Evolutionary conservation across 345 rosid species (phyloP).

Genomic region (Alliaria petiolata): DNA sequence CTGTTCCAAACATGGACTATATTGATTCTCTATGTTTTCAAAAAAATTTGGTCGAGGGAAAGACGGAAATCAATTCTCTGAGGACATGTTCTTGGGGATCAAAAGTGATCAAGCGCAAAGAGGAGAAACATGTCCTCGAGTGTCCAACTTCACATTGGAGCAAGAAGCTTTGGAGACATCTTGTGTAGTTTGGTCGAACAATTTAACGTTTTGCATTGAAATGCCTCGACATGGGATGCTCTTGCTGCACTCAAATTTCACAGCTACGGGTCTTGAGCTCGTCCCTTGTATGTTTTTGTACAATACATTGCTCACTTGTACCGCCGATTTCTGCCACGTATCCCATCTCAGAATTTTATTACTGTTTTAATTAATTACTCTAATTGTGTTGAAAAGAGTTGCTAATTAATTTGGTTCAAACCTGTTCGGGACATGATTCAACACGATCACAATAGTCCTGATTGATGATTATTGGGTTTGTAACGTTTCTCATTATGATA

Average conservation of each 20-base stretch:
- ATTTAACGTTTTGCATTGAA: slow-evolving; percentile 43
- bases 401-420: slow-evolving; percentile 9
- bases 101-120: slow-evolving; percentile 35
- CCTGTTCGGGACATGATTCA: slow-evolving; percentile 58
- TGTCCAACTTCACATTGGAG: slow-evolving; percentile 38
- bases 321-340: slow-evolving; percentile 58
- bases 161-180: slow-evolving; percentile 57
- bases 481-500: slow-evolving; percentile 58
- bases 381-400: background rate
- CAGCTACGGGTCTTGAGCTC: slow-evolving; percentile 58
- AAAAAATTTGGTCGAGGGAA: background rate
- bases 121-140: slow-evolving; percentile 45
- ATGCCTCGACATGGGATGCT: slow-evolving; percentile 56
- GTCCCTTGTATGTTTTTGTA: slow-evolving; percentile 76
- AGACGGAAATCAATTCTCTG: background rate
- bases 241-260: slow-evolving; percentile 61
- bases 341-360: background rate
- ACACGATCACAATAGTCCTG: slow-evolving; percentile 75
- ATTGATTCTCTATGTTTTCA: too few relatives aligned
- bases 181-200: slow-evolving; percentile 20
- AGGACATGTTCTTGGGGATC: slow-evolving; percentile 4
- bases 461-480: slow-evolving; percentile 76
- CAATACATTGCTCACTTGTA: slow-evolving; percentile 61
- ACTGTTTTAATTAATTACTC: background rate
- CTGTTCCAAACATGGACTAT: background rate